Evolutionary conservation across 2,329 filamentous ascomycete genomes (phyloP).

Genomic region (Pyrenochaeta sp.): DNA sequence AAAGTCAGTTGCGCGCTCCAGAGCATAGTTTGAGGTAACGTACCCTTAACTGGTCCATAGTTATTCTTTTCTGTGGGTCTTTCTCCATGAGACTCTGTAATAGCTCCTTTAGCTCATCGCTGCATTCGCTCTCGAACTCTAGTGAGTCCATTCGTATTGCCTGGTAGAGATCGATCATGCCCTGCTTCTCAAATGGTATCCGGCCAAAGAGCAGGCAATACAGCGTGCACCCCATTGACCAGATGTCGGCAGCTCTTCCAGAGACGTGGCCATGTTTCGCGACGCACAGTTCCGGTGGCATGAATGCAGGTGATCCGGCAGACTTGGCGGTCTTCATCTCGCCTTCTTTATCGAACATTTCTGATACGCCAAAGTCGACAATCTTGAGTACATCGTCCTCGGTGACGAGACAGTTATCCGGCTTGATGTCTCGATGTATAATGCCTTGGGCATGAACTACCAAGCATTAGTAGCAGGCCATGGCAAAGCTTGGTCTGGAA

Average conservation of each 20-base stretch:
- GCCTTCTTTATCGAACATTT: slow-evolving; percentile 92
- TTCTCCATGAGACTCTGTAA: slow-evolving; percentile 81
- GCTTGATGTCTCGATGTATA: slow-evolving; percentile 96
- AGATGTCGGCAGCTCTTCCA: slow-evolving; percentile 91
- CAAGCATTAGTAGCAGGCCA: slow-evolving; percentile 24
- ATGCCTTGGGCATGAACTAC: slow-evolving; percentile 91
- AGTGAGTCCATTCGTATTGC: slow-evolving; percentile 79
- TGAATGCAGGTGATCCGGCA: slow-evolving; percentile 91
- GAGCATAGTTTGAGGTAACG: slow-evolving; percentile 39
- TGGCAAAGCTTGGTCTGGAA: slow-evolving; percentile 26
- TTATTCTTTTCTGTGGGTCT: slow-evolving; percentile 82
- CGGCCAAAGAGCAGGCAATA: slow-evolving; percentile 90
- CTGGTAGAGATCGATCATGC: slow-evolving; percentile 87
- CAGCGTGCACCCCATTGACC: slow-evolving; percentile 97
- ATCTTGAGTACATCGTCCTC: slow-evolving; percentile 94
- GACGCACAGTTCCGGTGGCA: slow-evolving; percentile 91
- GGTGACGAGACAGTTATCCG: slow-evolving; percentile 91
- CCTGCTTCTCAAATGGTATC: slow-evolving; percentile 83
- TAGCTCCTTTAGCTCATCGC: slow-evolving; percentile 76
- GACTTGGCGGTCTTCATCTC: slow-evolving; percentile 94
- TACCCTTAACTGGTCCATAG: slow-evolving; percentile 83
- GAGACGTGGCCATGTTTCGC: slow-evolving; percentile 86
- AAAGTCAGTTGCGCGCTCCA: slow-evolving; percentile 15
- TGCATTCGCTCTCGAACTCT: slow-evolving; percentile 68
- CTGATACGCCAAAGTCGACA: slow-evolving; percentile 98